phyloP scores from a whole-genome alignment of 768 basidiomycete species.

The Russula compacta region DNA sequence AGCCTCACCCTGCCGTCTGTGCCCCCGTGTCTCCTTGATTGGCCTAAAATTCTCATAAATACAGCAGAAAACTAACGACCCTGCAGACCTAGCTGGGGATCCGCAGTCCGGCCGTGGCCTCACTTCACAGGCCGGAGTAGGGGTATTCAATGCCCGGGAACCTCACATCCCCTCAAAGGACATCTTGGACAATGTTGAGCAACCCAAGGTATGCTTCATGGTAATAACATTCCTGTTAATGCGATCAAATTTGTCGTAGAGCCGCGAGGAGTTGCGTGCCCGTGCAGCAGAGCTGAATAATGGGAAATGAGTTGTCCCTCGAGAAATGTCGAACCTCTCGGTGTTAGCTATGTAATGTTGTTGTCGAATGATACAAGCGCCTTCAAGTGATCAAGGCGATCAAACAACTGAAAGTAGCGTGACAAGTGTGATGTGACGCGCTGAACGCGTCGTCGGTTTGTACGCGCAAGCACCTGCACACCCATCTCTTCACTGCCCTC shows the following conservation, averaged over 20 bases:
- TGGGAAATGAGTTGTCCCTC: not conserved
- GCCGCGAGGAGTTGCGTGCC: constrained; percentile 41
- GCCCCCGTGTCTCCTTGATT: not conserved
- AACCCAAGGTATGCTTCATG: constrained; percentile 35
- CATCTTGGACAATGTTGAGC: constrained; percentile 34
- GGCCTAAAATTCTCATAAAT: not conserved
- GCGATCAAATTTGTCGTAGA: constrained; percentile 27
- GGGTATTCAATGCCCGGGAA: constrained; percentile 37
- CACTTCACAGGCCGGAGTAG: constrained; percentile 29
- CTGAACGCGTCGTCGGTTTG: not conserved
- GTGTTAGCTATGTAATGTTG: not conserved
- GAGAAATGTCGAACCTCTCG: not conserved
- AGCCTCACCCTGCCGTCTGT: constrained; percentile 20
- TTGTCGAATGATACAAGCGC: not conserved
- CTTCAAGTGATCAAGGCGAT: too few relatives aligned
- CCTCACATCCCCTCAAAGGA: constrained; percentile 41
- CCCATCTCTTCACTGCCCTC: not conserved
- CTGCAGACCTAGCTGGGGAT: constrained; percentile 34
- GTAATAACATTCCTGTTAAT: too few relatives aligned
- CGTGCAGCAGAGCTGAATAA: constrained; percentile 39
- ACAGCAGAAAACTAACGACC: constrained; percentile 47
- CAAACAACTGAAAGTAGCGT: not conserved
- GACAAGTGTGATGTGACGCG: constrained; percentile 1
- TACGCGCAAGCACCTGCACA: constrained; percentile 5
- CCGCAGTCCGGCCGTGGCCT: constrained; percentile 27